Evolutionary conservation across 2,329 filamentous ascomycete species (phyloP), one percentile per base, ranked within the genome.

Genomic region (Exophiala sideris): DNA sequence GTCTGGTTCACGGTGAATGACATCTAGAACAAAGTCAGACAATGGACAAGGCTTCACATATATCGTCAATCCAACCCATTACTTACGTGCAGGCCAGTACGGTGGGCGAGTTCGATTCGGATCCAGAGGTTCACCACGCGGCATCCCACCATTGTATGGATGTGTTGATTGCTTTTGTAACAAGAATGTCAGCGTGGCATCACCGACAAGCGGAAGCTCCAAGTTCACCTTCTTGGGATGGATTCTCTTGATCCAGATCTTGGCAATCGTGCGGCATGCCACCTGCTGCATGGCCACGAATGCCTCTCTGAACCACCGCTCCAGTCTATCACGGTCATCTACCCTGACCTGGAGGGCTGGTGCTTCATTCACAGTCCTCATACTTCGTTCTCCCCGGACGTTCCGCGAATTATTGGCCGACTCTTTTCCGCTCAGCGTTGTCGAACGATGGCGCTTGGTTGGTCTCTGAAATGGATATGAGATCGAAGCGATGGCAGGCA

Each of bases 1-100:
- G 50, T 78, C 75, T 3, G 76, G 76, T 62, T 78, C 76, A 62
- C 69, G 73, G 65, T 78, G 76, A 38, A 70, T 70, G 38, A 76
- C 72, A 54, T 68, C 69, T 34, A 65, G 56, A n/a, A 72, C 71
- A 72, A 41, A 29, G 35, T 51, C 36, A 54, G 45, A 40, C 11
- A 14, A 12, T 36, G 5, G 21, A 35, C 39, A 18, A 12, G 11
- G 20, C n/a, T 35, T 14, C 9, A 14, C 9, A 11, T 21, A 20
- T 18, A 53, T 14, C n/a, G 42, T 18, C 32, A 6, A 4, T 33
- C 33, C 14, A 35, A 24, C 3, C 5, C 24, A 33, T 6, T 21
- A 59, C 59, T 16, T 56, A 61, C 56, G 29, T 14, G 20, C 39
- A 7, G 62, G 62, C 62, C 62, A 64, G 48, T 64, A 64, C 10